These are phyloP conservation scores for Ustilago shanxiensis DNA, from an alignment of 1,284 basidiomycete species.

Conservation along the genomic window DNA sequence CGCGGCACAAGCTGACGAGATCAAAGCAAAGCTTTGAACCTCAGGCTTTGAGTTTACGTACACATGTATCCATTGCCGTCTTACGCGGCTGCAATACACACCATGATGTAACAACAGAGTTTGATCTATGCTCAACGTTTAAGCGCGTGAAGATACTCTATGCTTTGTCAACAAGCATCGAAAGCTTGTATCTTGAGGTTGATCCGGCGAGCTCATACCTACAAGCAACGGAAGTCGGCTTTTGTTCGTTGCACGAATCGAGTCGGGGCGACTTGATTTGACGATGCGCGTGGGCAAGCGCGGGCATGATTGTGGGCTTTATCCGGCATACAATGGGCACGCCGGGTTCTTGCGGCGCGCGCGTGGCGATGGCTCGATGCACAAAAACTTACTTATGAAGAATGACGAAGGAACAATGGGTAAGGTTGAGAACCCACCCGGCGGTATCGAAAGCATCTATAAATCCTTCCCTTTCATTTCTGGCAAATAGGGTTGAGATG, in stretches of 20 bases:
- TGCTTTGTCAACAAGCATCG: neutral
- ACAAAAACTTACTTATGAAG: neutral
- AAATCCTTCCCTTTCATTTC: neutral
- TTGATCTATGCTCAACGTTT: no score
- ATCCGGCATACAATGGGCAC: constrained; percentile 4
- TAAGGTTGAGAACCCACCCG: neutral
- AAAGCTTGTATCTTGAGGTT: neutral
- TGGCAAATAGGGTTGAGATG: neutral
- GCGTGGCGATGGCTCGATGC: constrained; percentile 3
- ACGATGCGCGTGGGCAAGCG: constrained; percentile 7
- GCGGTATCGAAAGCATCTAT: neutral
- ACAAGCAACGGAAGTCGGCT: neutral
- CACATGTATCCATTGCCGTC: constrained; percentile 2
- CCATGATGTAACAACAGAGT: neutral
- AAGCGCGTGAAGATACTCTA: no score
- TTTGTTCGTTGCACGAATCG: no score
- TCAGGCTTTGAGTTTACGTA: neutral
- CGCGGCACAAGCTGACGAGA: constrained; percentile 5
- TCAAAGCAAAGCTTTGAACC: constrained; percentile 39
- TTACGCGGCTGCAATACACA: constrained; percentile 8
- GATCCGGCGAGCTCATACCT: neutral
- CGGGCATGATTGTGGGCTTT: constrained; percentile 4
- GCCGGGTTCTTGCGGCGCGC: neutral
- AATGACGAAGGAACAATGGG: neutral
- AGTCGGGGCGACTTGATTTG: no score